These are phyloP conservation scores for Juglanconis sp. DNA, from an alignment of 2,329 filamentous ascomycete species.

Conservation along the genomic window DNA sequence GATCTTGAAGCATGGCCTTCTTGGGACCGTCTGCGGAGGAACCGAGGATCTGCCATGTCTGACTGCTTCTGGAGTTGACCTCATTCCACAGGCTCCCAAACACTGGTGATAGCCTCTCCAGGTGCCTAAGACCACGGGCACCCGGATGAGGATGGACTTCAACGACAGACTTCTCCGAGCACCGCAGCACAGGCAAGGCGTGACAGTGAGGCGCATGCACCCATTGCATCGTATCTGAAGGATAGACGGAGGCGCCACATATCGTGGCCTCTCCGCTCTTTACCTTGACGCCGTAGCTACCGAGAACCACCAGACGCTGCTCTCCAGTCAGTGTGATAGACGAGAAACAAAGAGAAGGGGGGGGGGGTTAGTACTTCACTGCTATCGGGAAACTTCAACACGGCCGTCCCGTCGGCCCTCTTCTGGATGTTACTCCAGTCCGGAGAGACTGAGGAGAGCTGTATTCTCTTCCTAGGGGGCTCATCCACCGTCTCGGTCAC, in stretches of 20 bases:
- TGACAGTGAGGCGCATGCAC: slow-evolving; percentile 67
- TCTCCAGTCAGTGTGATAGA: slow-evolving; percentile 16
- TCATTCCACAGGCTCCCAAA: slow-evolving; percentile 67
- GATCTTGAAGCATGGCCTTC: slow-evolving; percentile 47
- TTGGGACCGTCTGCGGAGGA: slow-evolving; percentile 51
- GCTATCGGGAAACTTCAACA: slow-evolving; percentile 41
- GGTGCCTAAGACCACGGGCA: slow-evolving; percentile 44
- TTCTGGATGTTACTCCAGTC: slow-evolving; percentile 41
- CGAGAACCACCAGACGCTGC: slow-evolving; percentile 61
- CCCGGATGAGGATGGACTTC: slow-evolving; percentile 55
- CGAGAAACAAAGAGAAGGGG: neutral
- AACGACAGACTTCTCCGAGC: slow-evolving; percentile 45
- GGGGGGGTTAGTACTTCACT: slow-evolving; percentile 39
- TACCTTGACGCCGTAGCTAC: slow-evolving; percentile 65
- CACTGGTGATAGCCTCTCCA: slow-evolving; percentile 62
- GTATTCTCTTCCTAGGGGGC: slow-evolving; percentile 22
- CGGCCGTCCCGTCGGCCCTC: slow-evolving; percentile 36
- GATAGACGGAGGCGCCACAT: slow-evolving; percentile 59
- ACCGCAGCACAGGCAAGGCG: slow-evolving; percentile 65
- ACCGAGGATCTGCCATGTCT: slow-evolving; percentile 33
- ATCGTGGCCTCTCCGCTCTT: slow-evolving; percentile 60
- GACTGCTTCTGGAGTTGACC: slow-evolving; percentile 4
- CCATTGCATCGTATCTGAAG: slow-evolving; percentile 46
- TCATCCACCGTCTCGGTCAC: slow-evolving; percentile 23
- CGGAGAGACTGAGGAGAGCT: slow-evolving; percentile 45